Conservation (phyloP, 2,329 filamentous ascomycete genomes). For the Trichoderma sp. region DNA sequence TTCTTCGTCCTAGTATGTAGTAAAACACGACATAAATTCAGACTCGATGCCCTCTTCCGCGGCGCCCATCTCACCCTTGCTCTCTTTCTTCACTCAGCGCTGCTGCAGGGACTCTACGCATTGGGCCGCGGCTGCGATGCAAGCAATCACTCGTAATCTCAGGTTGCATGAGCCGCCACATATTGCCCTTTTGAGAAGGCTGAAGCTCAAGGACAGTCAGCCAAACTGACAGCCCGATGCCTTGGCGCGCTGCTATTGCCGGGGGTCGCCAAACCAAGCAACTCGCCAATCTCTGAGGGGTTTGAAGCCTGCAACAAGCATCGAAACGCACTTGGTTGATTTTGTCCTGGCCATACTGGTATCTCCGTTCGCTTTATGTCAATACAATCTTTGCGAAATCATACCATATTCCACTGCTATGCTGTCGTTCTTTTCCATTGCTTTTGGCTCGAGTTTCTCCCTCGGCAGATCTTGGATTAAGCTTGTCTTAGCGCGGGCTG, state of each 20-base stretch:
- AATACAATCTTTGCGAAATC: too few species aligned
- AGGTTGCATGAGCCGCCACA: constrained; percentile 1
- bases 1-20: not conserved
- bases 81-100: not conserved
- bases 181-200: constrained; percentile 16
- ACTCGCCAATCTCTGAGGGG: not conserved
- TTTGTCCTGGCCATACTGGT: not conserved
- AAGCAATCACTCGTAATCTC: constrained; percentile 8
- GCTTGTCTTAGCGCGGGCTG: constrained; percentile 22
- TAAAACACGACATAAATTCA: not conserved
- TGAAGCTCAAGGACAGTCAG: constrained; percentile 15
- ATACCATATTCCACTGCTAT: not conserved
- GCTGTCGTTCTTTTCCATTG: not conserved
- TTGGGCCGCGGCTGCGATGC: not conserved
- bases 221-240: not conserved
- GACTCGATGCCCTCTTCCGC: not conserved
- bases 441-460: not conserved
- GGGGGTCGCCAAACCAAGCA: not conserved
- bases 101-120: not conserved
- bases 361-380: too few species aligned
- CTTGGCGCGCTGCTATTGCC: constrained; percentile 4
- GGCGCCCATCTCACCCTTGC: not conserved
- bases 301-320: not conserved
- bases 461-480: constrained; percentile 17
- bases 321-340: not conserved